Conservation (phyloP, 495 filamentous ascomycete species). For the Penicillium argentinense region DNA sequence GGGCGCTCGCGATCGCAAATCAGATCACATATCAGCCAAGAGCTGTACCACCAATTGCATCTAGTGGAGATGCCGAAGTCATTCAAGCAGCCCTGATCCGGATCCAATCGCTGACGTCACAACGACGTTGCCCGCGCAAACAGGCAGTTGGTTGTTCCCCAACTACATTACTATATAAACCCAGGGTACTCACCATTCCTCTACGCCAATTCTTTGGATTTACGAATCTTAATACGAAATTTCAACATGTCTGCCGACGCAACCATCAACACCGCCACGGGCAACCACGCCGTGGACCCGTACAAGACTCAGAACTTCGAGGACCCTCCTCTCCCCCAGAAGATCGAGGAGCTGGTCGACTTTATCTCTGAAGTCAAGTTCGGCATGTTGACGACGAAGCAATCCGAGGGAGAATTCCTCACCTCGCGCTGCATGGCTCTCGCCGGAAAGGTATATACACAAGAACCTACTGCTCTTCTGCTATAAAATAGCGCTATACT, state of each 20-base stretch:
- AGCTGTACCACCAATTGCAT: background rate
- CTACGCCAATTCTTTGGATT: too few species aligned
- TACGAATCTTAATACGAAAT: too few species aligned
- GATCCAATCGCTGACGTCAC: slow-evolving; percentile 32
- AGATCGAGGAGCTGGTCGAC: slow-evolving; percentile 69
- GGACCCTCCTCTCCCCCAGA: slow-evolving; percentile 63
- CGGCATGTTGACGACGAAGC: slow-evolving; percentile 70
- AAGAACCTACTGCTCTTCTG: too few species aligned
- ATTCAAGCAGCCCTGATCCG: slow-evolving; percentile 18
- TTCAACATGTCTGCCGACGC: slow-evolving; percentile 33
- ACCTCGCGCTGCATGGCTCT: slow-evolving; percentile 88
- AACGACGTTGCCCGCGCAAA: slow-evolving; percentile 21
- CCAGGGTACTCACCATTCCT: too few species aligned
- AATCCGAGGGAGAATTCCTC: slow-evolving; percentile 69
- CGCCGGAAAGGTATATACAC: slow-evolving; percentile 66
- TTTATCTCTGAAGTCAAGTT: slow-evolving; percentile 76
- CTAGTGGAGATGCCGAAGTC: too few species aligned
- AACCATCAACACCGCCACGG: slow-evolving; percentile 60
- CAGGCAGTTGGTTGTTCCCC: too few species aligned
- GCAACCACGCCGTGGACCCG: slow-evolving; percentile 67
- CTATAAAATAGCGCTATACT: too few species aligned
- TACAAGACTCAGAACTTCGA: slow-evolving; percentile 75
- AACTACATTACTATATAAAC: slow-evolving; percentile 13
- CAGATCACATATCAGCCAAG: background rate
- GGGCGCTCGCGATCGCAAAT: background rate